phyloP scores from a whole-genome alignment of 257 asterid genomes.

The Penstemon eatonii region DNA sequence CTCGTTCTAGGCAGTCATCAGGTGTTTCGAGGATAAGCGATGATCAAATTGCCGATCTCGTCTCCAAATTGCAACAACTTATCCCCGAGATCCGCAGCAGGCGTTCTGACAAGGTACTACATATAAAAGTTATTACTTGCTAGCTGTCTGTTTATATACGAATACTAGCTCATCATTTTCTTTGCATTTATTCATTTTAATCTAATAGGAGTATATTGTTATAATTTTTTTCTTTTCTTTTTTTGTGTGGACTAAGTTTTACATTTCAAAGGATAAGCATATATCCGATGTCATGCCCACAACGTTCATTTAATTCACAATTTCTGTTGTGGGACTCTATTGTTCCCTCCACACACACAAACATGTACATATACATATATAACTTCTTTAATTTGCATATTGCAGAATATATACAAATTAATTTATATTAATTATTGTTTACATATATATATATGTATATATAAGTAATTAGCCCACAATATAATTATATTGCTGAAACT shows the following conservation, averaged over 20 bases:
- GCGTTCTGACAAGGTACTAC: conserved; percentile 63
- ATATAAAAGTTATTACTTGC: too few species aligned
- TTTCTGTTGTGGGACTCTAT: conserved; percentile 50
- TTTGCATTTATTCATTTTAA: too few species aligned
- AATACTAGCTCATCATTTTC: too few species aligned
- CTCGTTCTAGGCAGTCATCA: conserved; percentile 53
- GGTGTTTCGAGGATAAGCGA: conserved; percentile 57
- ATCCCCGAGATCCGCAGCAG: conserved; percentile 57
- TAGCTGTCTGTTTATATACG: too few species aligned
- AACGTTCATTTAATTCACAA: conserved; percentile 40
- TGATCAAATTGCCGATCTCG: conserved; percentile 75
- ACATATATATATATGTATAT: too few species aligned
- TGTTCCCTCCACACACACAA: conserved; percentile 40
- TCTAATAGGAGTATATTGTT: neutral
- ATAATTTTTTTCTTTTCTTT: neutral
- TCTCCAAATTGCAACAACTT: conserved; percentile 61
- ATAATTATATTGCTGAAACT: too few species aligned
- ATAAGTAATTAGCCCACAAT: too few species aligned
- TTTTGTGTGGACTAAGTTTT: conserved; percentile 44
- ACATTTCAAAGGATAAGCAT: conserved; percentile 36
- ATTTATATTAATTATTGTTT: neutral
- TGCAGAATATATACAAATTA: neutral
- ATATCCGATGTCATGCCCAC: conserved; percentile 23
- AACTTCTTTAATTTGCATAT: neutral
- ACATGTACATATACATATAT: neutral